Conservation (phyloP, 1,139 yeast genomes). For the Williopsis jadinii region DNA sequence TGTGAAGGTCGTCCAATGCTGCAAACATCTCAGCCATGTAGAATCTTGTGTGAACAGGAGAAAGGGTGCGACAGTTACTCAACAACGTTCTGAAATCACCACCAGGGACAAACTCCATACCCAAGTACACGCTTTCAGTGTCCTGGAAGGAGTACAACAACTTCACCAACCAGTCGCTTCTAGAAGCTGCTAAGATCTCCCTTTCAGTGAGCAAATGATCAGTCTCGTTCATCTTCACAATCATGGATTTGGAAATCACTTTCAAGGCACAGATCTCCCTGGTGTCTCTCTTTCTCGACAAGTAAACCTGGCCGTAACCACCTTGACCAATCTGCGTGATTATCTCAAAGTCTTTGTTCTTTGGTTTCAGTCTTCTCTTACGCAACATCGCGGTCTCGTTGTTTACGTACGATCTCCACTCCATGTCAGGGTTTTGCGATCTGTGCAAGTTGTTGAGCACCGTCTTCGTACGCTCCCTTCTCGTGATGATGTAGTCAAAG, state of each 20-base stretch:
- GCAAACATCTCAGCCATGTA: slow-evolving; percentile 95
- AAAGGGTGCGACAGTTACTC: slow-evolving; percentile 86
- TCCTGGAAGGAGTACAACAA: slow-evolving; percentile 94
- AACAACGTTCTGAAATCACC: slow-evolving; percentile 95
- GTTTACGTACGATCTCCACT: slow-evolving; percentile 78
- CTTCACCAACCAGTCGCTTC: slow-evolving; percentile 95
- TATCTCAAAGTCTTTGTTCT: slow-evolving; percentile 91
- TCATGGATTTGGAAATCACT: slow-evolving; percentile 78
- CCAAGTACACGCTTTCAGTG: slow-evolving; percentile 79
- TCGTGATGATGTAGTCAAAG: slow-evolving; percentile 84
- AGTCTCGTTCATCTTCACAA: slow-evolving; percentile 89
- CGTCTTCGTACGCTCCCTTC: slow-evolving; percentile 70
- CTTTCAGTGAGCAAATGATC: slow-evolving; percentile 94
- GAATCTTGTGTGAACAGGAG: slow-evolving; percentile 93
- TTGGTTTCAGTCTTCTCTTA: slow-evolving; percentile 85
- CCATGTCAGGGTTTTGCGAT: slow-evolving; percentile 40
- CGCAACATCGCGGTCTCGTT: slow-evolving; percentile 82
- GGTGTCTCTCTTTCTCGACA: slow-evolving; percentile 92
- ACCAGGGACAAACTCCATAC: slow-evolving; percentile 99
- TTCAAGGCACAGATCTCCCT: slow-evolving; percentile 94
- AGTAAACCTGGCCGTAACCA: slow-evolving; percentile 95
- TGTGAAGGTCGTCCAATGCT: slow-evolving; percentile 88
- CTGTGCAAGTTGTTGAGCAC: slow-evolving; percentile 52
- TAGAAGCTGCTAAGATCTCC: slow-evolving; percentile 89
- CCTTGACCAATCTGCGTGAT: slow-evolving; percentile 99